Percentiles rank a stretch among this genome's conserved stretches.
Evolutionary conservation across 108 stramenopile genomes (phyloP).

Genomic region (Skeletonema costatum): DNA sequence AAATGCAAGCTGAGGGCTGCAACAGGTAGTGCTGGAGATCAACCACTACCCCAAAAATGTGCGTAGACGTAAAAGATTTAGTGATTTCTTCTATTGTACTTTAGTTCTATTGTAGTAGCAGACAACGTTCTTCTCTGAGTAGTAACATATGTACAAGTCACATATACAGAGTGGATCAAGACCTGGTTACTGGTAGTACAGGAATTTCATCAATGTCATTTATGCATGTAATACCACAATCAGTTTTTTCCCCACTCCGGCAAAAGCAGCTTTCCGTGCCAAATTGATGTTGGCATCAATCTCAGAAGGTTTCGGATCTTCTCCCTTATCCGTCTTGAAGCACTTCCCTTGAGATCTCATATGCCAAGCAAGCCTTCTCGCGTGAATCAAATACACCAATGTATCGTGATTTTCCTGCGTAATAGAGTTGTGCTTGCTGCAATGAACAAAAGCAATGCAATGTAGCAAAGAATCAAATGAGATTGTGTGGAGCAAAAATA

Average conservation of each 20-base stretch:
- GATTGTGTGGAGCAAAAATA: not conserved
- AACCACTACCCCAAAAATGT: too few relatives aligned
- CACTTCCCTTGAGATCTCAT: slow-evolving; percentile 68
- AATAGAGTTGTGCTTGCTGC: slow-evolving; percentile 76
- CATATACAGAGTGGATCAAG: too few relatives aligned
- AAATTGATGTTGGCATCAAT: slow-evolving; percentile 74
- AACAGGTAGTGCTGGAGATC: too few relatives aligned
- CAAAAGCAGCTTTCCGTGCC: slow-evolving; percentile 86
- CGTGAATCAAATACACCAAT: slow-evolving; percentile 72
- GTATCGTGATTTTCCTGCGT: slow-evolving; percentile 70
- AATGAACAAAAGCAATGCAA: not conserved
- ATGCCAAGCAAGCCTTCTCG: slow-evolving; percentile 63
- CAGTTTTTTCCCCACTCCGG: slow-evolving; percentile 54
- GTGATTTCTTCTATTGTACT: too few relatives aligned
- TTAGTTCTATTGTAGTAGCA: too few relatives aligned
- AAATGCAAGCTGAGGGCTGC: too few relatives aligned
- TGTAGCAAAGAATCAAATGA: not conserved
- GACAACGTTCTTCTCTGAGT: not conserved
- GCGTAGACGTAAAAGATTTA: too few relatives aligned
- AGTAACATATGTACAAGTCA: too few relatives aligned
- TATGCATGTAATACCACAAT: not conserved
- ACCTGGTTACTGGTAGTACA: too few relatives aligned
- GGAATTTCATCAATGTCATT: not conserved
- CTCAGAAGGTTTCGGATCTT: slow-evolving; percentile 49
- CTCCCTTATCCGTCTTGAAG: slow-evolving; percentile 48